Evolutionary conservation across 371 early-diverging fungal genomes (phyloP).

Genomic region (Smittium mucronatum): DNA sequence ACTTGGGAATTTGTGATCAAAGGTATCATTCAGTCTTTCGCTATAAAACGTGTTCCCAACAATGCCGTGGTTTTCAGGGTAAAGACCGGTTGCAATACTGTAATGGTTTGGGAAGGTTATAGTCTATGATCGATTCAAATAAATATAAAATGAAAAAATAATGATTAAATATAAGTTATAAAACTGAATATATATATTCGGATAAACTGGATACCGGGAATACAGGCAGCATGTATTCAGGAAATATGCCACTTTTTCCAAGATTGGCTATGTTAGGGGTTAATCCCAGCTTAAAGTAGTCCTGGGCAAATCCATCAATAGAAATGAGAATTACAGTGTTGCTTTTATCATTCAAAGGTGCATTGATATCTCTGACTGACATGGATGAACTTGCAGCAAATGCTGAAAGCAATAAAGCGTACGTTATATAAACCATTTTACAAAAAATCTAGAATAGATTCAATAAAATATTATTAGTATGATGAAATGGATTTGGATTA

Average conservation of each 20-base stretch:
- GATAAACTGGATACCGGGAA: conserved; percentile 11
- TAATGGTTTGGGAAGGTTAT: conserved; percentile 96
- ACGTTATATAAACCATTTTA: too few relatives aligned
- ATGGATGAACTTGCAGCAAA: too few relatives aligned
- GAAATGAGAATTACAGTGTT: conserved; percentile 80
- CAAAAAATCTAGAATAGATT: too few relatives aligned
- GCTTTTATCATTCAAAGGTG: too few relatives aligned
- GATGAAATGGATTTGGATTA: too few relatives aligned
- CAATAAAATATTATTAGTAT: too few relatives aligned
- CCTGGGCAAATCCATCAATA: conserved; percentile 79
- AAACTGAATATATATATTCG: conserved; percentile 41
- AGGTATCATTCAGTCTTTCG: conserved; percentile 50
- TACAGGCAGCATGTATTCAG: conserved; percentile 27
- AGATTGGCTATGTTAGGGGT: conserved; percentile 54
- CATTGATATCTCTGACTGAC: too few relatives aligned
- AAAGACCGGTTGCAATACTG: conserved; percentile 78
- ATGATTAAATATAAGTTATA: too few relatives aligned
- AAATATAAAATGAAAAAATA: too few relatives aligned
- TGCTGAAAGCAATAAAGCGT: too few relatives aligned
- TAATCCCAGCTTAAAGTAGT: conserved; percentile 59
- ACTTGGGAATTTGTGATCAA: conserved; percentile 52
- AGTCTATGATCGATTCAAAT: too few relatives aligned
- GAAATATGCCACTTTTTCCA: conserved; percentile 37
- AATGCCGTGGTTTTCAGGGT: conserved; percentile 85
- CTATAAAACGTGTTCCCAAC: conserved; percentile 82